These are phyloP conservation scores for Malus orientalis DNA, from an alignment of 306 rosid genomes.

Conservation along the genomic window DNA sequence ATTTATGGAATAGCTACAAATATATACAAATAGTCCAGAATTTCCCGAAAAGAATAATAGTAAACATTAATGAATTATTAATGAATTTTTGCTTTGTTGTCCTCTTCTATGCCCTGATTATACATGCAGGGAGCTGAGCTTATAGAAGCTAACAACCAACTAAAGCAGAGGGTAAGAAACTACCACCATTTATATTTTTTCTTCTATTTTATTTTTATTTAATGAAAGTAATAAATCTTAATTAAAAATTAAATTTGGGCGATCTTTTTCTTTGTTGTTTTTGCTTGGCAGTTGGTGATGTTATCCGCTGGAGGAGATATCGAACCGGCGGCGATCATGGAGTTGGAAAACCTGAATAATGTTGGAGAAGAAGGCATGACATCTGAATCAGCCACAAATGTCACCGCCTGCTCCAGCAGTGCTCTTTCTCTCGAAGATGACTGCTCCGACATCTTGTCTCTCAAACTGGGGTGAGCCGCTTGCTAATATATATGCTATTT, in stretches of 20 bases:
- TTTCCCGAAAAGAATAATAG: too few species aligned
- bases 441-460: slow-evolving; percentile 25
- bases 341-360: not conserved
- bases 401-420: slow-evolving; percentile 12
- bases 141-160: slow-evolving; percentile 15
- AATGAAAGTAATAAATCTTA: not conserved
- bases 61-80: not conserved
- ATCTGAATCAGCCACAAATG: slow-evolving; percentile 26
- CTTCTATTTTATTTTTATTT: not conserved
- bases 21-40: not conserved
- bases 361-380: slow-evolving; percentile 19
- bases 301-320: not conserved
- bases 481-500: too few species aligned
- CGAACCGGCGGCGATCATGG: not conserved
- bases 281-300: slow-evolving; percentile 14
- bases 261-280: not conserved
- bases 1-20: not conserved
- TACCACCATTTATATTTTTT: not conserved
- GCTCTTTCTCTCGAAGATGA: slow-evolving; percentile 20
- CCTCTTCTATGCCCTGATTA: not conserved
- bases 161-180: slow-evolving; percentile 13
- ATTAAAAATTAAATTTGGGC: not conserved
- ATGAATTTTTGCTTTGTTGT: not conserved
- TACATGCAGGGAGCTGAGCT: slow-evolving; percentile 14
- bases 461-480: slow-evolving; percentile 24